phyloP scores from a whole-genome alignment of 2,329 filamentous ascomycete genomes.

The Phoma herbarum region DNA sequence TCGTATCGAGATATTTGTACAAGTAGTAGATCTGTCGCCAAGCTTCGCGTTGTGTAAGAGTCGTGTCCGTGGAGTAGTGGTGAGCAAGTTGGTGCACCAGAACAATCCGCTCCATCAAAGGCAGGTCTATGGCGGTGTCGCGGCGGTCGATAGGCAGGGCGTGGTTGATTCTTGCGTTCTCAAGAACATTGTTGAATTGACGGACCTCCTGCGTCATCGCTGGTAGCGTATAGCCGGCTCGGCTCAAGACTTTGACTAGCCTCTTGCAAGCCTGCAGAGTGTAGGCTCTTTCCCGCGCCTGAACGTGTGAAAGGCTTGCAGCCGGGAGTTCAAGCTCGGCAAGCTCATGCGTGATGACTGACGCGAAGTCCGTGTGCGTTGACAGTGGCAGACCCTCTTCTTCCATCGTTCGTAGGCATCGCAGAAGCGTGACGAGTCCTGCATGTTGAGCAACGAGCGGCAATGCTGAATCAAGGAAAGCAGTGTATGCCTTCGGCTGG shows the following conservation, averaged over 20 bases:
- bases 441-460: constrained; percentile 23
- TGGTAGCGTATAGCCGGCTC: constrained; percentile 10
- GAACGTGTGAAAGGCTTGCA: not conserved
- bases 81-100: constrained; percentile 47
- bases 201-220: constrained; percentile 19
- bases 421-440: constrained; percentile 15
- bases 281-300: not conserved
- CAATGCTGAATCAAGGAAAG: constrained; percentile 26
- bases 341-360: not conserved
- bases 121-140: constrained; percentile 23
- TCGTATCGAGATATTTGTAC: constrained; percentile 36
- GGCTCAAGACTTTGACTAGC: constrained; percentile 18
- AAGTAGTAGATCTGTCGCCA: constrained; percentile 42
- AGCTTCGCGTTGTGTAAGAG: constrained; percentile 28
- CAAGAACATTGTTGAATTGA: constrained; percentile 41
- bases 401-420: constrained; percentile 24
- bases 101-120: constrained; percentile 25
- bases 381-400: constrained; percentile 14
- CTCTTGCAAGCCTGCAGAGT: constrained; percentile 18
- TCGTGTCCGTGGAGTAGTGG: constrained; percentile 42
- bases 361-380: constrained; percentile 4
- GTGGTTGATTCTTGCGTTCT: constrained; percentile 29
- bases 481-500: constrained; percentile 24
- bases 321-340: not conserved
- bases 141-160: constrained; percentile 38